phyloP scores from a whole-genome alignment of 2,329 filamentous ascomycete genomes.

The Bipolaris sorokiniana region DNA sequence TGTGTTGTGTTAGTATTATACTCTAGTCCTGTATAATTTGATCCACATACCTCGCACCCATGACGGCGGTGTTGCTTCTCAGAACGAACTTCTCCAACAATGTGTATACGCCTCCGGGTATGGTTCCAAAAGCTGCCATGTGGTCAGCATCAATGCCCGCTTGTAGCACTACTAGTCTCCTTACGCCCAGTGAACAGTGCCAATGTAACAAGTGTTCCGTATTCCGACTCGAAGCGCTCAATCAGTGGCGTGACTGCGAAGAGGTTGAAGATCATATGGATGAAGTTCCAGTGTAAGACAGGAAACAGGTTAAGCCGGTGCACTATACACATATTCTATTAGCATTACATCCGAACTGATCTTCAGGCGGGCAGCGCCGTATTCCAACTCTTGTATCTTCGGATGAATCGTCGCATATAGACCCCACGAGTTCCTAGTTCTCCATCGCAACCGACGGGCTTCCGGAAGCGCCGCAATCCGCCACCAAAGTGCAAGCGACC shows the following conservation, averaged over 20 bases:
- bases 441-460: background rate
- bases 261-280: conserved; percentile 82
- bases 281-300: conserved; percentile 78
- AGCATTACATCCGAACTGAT: conserved; percentile 17
- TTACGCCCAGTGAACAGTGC: conserved; percentile 89
- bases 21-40: background rate
- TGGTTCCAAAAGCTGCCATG: conserved; percentile 51
- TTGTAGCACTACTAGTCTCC: conserved; percentile 43
- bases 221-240: conserved; percentile 90
- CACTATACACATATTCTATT: conserved; percentile 60
- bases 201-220: conserved; percentile 87
- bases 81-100: conserved; percentile 77
- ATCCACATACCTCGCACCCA: conserved; percentile 76
- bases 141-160: conserved; percentile 56
- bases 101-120: conserved; percentile 83
- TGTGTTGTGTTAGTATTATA: conserved; percentile 47
- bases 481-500: background rate
- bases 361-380: background rate
- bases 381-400: background rate
- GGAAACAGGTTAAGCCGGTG: conserved; percentile 93
- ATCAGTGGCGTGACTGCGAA: conserved; percentile 83
- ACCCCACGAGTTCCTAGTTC: background rate
- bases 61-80: conserved; percentile 71
- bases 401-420: background rate
- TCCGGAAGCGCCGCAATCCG: conserved; percentile 4